phyloP scores from a whole-genome alignment of 2,329 filamentous ascomycete species.

The Dactylellina cionopaga region DNA sequence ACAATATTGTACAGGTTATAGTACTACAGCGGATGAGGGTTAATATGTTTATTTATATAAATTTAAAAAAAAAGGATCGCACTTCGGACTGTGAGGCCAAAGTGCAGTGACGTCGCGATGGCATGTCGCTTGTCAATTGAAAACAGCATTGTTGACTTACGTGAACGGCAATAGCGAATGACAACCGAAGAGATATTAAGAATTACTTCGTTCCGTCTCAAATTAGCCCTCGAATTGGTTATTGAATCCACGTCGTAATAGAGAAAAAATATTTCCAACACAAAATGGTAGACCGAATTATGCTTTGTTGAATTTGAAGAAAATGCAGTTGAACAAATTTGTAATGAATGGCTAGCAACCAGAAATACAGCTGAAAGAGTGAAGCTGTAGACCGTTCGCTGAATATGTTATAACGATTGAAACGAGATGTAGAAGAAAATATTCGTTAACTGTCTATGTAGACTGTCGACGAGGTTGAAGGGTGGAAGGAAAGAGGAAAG shows the following conservation, averaged over 20 bases:
- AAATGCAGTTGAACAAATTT: constrained; percentile 51
- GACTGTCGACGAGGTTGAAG: constrained; percentile 53
- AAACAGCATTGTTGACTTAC: constrained; percentile 14
- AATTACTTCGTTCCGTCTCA: constrained; percentile 50
- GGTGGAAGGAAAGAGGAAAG: constrained; percentile 54
- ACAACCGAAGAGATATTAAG: constrained; percentile 39
- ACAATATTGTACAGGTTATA: constrained; percentile 53
- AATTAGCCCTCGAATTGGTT: constrained; percentile 50
- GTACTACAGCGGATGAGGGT: constrained; percentile 20
- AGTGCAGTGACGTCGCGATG: neutral
- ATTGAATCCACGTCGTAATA: constrained; percentile 11
- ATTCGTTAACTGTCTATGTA: constrained; percentile 54
- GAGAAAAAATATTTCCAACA: constrained; percentile 3
- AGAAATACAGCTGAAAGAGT: constrained; percentile 59
- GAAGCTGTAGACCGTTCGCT: constrained; percentile 56
- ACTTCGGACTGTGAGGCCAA: constrained; percentile 29
- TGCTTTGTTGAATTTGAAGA: constrained; percentile 11
- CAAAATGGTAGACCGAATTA: neutral
- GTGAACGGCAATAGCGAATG: constrained; percentile 40
- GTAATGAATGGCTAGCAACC: constrained; percentile 58
- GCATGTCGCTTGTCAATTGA: neutral
- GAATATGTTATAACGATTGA: constrained; percentile 58
- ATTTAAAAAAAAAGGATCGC: constrained; percentile 24
- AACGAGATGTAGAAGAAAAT: constrained; percentile 46
- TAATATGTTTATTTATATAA: constrained; percentile 28